Evolutionary conservation across 768 basidiomycete species (phyloP), one percentile per base, ranked within the genome.

Genomic region (Mycena leptocephala): DNA sequence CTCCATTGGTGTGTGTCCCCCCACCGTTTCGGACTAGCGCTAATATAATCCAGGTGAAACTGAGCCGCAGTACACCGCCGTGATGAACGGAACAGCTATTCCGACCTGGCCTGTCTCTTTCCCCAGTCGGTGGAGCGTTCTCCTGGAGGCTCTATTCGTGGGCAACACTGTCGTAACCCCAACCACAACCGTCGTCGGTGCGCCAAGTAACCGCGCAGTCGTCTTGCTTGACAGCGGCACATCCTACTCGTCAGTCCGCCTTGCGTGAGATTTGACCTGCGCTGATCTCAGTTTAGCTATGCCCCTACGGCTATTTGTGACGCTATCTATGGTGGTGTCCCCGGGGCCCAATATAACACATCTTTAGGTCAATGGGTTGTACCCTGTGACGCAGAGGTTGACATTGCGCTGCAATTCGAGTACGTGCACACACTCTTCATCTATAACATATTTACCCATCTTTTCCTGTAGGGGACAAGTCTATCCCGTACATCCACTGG

Each of bases 351-450:
- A 8, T 95, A 88, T 78, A 88, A 92, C 80, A 28, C 88, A 13
- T 70, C 77, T 32, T 81, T 89, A 16, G 91, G 91, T 9, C 90
- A 92, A 81, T 97, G 95, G 95, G 74, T 83, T 20, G 90, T 96
- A 22, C 96, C 96, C 30, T 97, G 96, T 81, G 84, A 88, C 67
- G 86, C 87, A 51, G 95, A 96, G 82, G 89, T 97, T 63, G 92
- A 96, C 76, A 90, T 96, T 83, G 95, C 95, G 0, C 84, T 97
- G 56, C 95, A 95, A 83, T 90, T 97, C 71, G 91, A 88, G 95
- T 96, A 78, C 76, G 91, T 86, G 30, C 58, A 58, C 64, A 30
- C 28, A 53, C 28, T 48, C 39, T 69, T 30, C 35, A 37, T 67
- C 39, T 14, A n/a, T 37, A 24, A n/a, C 30, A 24, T 43, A n/a